Conservation (phyloP, 2,329 filamentous ascomycete species). For the Leptographium radiaticola region DNA sequence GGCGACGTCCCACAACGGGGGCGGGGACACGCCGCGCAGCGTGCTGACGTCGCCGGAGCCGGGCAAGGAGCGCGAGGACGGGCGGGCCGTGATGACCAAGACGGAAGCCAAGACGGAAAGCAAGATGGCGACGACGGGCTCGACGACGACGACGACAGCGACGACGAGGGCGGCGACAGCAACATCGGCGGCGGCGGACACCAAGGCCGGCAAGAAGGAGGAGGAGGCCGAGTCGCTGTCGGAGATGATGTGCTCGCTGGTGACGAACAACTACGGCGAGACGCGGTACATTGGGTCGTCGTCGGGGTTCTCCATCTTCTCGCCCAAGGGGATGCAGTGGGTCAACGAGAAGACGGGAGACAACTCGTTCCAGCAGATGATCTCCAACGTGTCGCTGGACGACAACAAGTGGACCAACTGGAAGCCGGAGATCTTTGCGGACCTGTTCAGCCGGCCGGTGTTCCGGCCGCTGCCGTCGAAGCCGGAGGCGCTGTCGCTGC, state of each 20-base stretch:
- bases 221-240: conserved; percentile 77
- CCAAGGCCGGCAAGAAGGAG: conserved; percentile 36
- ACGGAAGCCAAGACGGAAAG: background rate
- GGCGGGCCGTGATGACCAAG: background rate
- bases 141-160: background rate
- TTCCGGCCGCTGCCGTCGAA: conserved; percentile 77
- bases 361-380: conserved; percentile 87
- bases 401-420: conserved; percentile 95
- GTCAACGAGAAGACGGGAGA: conserved; percentile 98
- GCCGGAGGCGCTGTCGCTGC: conserved; percentile 71
- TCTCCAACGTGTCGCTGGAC: conserved; percentile 77
- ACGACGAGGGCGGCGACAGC: background rate
- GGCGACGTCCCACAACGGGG: conserved; percentile 23
- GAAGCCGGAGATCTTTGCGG: conserved; percentile 94
- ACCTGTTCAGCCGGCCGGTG: conserved; percentile 75
- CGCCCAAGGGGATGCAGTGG: conserved; percentile 95
- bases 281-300: conserved; percentile 95
- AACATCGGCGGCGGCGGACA: conserved; percentile 14
- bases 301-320: conserved; percentile 97
- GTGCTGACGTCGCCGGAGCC: conserved; percentile 40
- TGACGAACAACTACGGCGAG: conserved; percentile 89
- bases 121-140: background rate
- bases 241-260: conserved; percentile 97
- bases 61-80: conserved; percentile 17
- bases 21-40: conserved; percentile 36